These are phyloP conservation scores for Nitzschia sp. DNA, from an alignment of 108 stramenopile genomes.

Conservation along the genomic window DNA sequence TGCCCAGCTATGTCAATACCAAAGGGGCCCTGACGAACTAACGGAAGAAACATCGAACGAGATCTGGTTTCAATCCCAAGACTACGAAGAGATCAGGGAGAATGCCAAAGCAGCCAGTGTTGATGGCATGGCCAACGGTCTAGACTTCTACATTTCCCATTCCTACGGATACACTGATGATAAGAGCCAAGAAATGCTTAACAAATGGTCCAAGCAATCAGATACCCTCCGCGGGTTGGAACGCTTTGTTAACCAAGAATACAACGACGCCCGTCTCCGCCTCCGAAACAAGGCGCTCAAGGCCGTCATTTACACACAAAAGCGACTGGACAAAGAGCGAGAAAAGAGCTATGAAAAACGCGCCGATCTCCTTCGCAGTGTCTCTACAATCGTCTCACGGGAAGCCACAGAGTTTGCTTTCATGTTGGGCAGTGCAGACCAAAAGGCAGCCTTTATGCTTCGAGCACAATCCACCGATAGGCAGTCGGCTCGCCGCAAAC, in stretches of 20 bases:
- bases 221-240: constrained; percentile 18
- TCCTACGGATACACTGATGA: constrained; percentile 24
- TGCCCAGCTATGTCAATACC: constrained; percentile 7
- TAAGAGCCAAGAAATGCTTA: constrained; percentile 21
- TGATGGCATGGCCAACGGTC: constrained; percentile 2
- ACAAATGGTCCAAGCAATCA: not conserved
- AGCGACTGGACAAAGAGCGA: not conserved
- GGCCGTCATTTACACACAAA: constrained; percentile 17
- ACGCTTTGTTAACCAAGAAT: constrained; percentile 18
- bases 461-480: not conserved
- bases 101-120: not conserved
- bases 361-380: constrained; percentile 4
- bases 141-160: not conserved
- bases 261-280: not conserved
- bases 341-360: not conserved
- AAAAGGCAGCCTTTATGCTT: constrained; percentile 8
- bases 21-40: constrained; percentile 12
- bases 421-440: constrained; percentile 19
- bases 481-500: too few species aligned
- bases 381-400: constrained; percentile 8
- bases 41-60: not conserved
- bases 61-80: constrained; percentile 10
- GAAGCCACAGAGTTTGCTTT: constrained; percentile 15
- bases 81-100: constrained; percentile 6
- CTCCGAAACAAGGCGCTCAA: constrained; percentile 10